These are phyloP conservation scores for Solanum megistacrolobum DNA, from an alignment of 257 asterid genomes.

Conservation along the genomic window DNA sequence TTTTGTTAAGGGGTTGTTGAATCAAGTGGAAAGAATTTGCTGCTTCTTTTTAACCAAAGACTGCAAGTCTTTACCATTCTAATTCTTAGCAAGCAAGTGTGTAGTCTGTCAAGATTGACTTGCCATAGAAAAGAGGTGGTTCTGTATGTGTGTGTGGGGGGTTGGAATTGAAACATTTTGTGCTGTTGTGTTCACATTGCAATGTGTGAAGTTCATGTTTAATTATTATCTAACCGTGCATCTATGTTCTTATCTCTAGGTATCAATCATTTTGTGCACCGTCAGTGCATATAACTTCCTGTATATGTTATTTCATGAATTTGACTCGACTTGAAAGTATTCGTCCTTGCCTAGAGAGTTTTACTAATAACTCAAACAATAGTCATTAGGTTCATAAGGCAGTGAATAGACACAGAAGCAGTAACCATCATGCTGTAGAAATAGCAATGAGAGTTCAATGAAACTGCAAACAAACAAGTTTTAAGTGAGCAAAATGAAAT, in stretches of 20 bases:
- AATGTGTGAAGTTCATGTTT: not conserved
- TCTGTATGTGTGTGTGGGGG: not conserved
- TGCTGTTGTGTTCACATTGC: not conserved
- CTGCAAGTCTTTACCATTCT: not conserved
- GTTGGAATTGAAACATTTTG: not conserved
- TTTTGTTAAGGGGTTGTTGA: not conserved
- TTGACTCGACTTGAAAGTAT: not conserved
- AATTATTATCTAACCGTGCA: not conserved
- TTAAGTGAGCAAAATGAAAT: not conserved
- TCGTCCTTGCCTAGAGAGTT: not conserved
- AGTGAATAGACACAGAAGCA: not conserved
- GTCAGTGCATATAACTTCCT: not conserved
- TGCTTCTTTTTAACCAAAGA: not conserved
- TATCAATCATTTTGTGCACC: not conserved
- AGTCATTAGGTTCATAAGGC: not conserved
- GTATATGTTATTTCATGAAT: not conserved
- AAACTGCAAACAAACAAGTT: not conserved
- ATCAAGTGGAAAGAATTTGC: not conserved
- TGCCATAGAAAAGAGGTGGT: not conserved
- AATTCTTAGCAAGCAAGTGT: not conserved
- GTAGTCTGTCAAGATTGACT: constrained; percentile 2
- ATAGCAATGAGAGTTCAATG: not conserved
- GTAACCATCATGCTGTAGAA: not conserved
- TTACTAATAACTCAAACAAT: not conserved
- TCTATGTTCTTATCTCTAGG: not conserved